Conservation (phyloP, 2,329 filamentous ascomycete genomes). For the Monosporascus ibericus region DNA sequence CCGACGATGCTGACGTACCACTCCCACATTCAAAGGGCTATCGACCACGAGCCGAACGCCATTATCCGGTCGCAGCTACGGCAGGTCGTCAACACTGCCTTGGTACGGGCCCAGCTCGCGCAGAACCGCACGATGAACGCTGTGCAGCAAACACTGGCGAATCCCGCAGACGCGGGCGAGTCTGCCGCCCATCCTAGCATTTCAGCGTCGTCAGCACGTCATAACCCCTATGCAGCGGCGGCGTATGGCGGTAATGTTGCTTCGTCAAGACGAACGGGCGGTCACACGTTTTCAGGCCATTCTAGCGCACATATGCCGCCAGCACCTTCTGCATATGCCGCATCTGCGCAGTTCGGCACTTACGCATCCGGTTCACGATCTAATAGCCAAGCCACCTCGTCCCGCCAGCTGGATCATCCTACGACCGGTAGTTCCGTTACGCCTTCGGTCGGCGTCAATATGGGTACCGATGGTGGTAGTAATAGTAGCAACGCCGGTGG, state of each 20-base stretch:
- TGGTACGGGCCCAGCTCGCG: slow-evolving; percentile 39
- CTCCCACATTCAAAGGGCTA: slow-evolving; percentile 41
- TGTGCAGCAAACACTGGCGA: slow-evolving; percentile 16
- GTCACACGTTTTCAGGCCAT: not conserved
- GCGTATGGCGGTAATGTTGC: slow-evolving; percentile 4
- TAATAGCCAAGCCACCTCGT: not conserved
- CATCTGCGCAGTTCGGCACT: not conserved
- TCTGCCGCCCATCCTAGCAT: slow-evolving; percentile 7
- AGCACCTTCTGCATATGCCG: not conserved
- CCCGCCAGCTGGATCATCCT: not conserved
- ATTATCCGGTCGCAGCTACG: slow-evolving; percentile 43
- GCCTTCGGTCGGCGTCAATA: no score
- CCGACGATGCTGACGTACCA: slow-evolving; percentile 44
- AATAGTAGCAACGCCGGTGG: not conserved
- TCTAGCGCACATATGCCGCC: not conserved
- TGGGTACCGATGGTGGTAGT: no score
- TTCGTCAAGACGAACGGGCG: not conserved
- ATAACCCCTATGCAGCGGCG: slow-evolving; percentile 1
- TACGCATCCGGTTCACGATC: not conserved
- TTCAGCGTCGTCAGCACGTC: not conserved
- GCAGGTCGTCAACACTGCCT: slow-evolving; percentile 40
- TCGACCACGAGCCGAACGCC: slow-evolving; percentile 45
- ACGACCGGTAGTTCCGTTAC: not conserved
- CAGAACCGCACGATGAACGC: slow-evolving; percentile 29
- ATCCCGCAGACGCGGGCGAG: slow-evolving; percentile 8